Conservation (phyloP, 1,139 yeast species). For the Yamadazyma diddensiae region DNA sequence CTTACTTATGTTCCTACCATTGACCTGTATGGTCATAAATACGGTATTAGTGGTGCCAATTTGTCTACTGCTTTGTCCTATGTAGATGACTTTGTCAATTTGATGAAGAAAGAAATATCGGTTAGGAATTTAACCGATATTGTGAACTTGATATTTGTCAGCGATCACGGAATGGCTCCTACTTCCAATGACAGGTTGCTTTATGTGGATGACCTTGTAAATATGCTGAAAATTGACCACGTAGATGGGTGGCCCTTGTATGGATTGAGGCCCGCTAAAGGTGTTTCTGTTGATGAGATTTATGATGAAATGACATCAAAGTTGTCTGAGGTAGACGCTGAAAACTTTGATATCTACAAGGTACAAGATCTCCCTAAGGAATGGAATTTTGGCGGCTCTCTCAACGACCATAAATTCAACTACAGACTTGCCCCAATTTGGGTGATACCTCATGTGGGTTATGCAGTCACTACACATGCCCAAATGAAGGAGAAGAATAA, state of each 20-base stretch:
- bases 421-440: slow-evolving; percentile 80
- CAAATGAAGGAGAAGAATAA: slow-evolving; percentile 49
- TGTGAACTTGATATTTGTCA: slow-evolving; percentile 72
- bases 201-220: slow-evolving; percentile 66
- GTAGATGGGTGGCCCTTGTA: slow-evolving; percentile 89
- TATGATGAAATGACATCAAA: slow-evolving; percentile 19
- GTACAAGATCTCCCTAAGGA: slow-evolving; percentile 61
- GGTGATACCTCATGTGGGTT: slow-evolving; percentile 82
- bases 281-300: slow-evolving; percentile 22
- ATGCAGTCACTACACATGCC: slow-evolving; percentile 63
- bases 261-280: slow-evolving; percentile 61
- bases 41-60: slow-evolving; percentile 64
- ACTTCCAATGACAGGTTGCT: slow-evolving; percentile 65
- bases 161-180: slow-evolving; percentile 96
- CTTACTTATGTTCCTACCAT: slow-evolving; percentile 78
- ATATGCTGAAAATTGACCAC: slow-evolving; percentile 52
- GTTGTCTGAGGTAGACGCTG: slow-evolving; percentile 15
- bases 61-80: slow-evolving; percentile 51
- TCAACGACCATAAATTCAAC: slow-evolving; percentile 39
- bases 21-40: slow-evolving; percentile 70
- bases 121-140: slow-evolving; percentile 57
- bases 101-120: slow-evolving; percentile 45
- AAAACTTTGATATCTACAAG: slow-evolving; percentile 36
- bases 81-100: slow-evolving; percentile 64
- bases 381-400: slow-evolving; percentile 63